phyloP scores from a whole-genome alignment of 192 early-diverging fungal genomes.

The Coemansia furcata region DNA sequence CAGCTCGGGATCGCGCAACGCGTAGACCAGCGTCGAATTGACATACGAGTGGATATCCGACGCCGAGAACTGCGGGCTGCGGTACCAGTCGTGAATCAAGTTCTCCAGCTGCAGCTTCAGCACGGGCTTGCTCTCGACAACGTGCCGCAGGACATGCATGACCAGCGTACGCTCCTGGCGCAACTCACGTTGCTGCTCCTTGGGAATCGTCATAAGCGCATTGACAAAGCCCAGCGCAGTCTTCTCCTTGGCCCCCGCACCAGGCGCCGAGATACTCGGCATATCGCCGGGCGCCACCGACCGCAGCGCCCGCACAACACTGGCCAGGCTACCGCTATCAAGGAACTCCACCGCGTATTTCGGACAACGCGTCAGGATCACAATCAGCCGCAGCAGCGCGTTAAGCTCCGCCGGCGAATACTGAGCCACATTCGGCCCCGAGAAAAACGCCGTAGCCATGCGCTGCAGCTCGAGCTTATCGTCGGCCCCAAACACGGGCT shows the following conservation, averaged over 20 bases:
- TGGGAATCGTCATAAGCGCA: slow-evolving; percentile 62
- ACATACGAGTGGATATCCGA: slow-evolving; percentile 70
- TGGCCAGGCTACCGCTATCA: slow-evolving; percentile 60
- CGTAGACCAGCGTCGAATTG: slow-evolving; percentile 56
- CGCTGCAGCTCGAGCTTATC: slow-evolving; percentile 33
- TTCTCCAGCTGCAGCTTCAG: slow-evolving; percentile 69
- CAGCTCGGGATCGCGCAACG: slow-evolving; percentile 63
- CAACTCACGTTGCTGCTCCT: slow-evolving; percentile 63
- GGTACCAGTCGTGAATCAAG: slow-evolving; percentile 74
- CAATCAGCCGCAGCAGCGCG: slow-evolving; percentile 74
- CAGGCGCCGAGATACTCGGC: slow-evolving; percentile 19
- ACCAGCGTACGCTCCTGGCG: slow-evolving; percentile 76
- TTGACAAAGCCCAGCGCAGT: slow-evolving; percentile 41
- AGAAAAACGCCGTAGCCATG: slow-evolving; percentile 30
- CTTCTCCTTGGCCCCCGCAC: slow-evolving; percentile 22
- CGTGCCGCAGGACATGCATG: slow-evolving; percentile 85
- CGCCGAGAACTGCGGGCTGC: slow-evolving; percentile 62
- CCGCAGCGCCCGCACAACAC: slow-evolving; percentile 35
- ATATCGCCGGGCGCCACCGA: slow-evolving; percentile 11
- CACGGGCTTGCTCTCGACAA: slow-evolving; percentile 69
- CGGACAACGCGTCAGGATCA: slow-evolving; percentile 76
- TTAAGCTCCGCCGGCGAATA: slow-evolving; percentile 42
- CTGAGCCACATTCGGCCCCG: slow-evolving; percentile 12
- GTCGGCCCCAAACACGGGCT: slow-evolving; percentile 28
- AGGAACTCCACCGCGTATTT: slow-evolving; percentile 66